Percentiles rank a stretch among this genome's conserved stretches.
Conservation (phyloP, 2,329 filamentous ascomycete species). For the Daldinia eschscholtzii region DNA sequence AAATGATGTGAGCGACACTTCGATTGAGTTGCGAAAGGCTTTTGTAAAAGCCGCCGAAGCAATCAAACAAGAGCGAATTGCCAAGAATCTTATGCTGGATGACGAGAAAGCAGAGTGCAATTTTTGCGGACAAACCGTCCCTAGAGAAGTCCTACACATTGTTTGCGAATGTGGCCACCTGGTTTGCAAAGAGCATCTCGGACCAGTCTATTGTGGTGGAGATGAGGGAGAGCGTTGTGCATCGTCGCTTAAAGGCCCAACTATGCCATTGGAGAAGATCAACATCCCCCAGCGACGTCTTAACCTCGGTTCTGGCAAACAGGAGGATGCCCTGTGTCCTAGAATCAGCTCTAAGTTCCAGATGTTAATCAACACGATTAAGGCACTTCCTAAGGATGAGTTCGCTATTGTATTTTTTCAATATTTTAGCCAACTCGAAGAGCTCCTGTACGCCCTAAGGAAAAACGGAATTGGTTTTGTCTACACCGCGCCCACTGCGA, state of each 20-base stretch:
- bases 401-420: conserved; percentile 57
- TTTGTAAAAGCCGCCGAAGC: conserved; percentile 34
- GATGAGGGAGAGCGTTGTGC: conserved; percentile 15
- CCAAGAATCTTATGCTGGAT: conserved; percentile 19
- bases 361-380: conserved; percentile 42
- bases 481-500: neutral
- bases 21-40: conserved; percentile 36
- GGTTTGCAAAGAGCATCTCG: conserved; percentile 43
- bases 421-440: conserved; percentile 48
- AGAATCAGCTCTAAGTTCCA: conserved; percentile 46
- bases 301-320: neutral
- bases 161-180: conserved; percentile 51
- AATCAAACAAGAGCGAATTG: conserved; percentile 34
- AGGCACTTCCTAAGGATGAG: conserved; percentile 34
- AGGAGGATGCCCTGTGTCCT: neutral
- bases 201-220: conserved; percentile 38
- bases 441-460: conserved; percentile 45
- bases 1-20: conserved; percentile 40
- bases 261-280: conserved; percentile 26
- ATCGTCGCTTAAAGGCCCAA: conserved; percentile 22
- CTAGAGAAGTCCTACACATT: conserved; percentile 31
- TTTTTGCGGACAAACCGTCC: conserved; percentile 26
- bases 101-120: conserved; percentile 18
- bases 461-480: conserved; percentile 32
- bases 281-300: conserved; percentile 14